Base-by-base conservation (phyloP, 495 filamentous ascomycete genomes). In the Talaromyces adpressus region DNA sequence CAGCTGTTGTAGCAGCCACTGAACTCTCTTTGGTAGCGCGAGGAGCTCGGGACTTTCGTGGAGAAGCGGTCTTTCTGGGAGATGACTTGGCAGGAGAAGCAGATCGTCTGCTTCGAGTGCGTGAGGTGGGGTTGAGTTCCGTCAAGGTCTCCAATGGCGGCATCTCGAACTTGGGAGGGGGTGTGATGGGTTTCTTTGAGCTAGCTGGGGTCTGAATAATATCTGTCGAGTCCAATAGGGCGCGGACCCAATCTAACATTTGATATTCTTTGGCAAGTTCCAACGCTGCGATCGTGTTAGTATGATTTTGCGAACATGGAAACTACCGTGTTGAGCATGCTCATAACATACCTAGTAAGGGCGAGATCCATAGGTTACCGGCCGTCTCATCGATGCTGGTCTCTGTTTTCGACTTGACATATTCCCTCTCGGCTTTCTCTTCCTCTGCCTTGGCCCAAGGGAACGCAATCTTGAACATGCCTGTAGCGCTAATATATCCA, bases 401-500 rank as follows among this genome's bases (percentile, higher is more conserved):
- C 6, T 86, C 85, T 32, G 84, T 75, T 22, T 93, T 85, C 8
- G 75, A 68, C 74, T 94, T 96, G 70, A 98, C 82, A 67, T 91
- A 93, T 65, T 87, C 89, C 65, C 93, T 89, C 81, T 98, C 94
- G 7, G 78, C 79, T 65, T 89, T 86, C 75, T 98, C 94, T 71
- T 98, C 95, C 6, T 86, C 84, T 32, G 83, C 76, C 63, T 89
- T 87, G 14, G 94, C 92, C 82, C 92, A 98, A 3, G 94, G 94
- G 73, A 97, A 98, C 6, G 93, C 91, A 62, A 95, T 95, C 78
- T 98, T 98, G 82, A 98, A 98, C 95, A 98, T 98, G 71, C 95
- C 94, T 59, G 94, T 98, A 6, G 94, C 92, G 68, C 92, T 97
- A 45, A 98, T 86, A 71, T 82, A 97, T 45, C 95, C 95, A 77